A percentile compares a stretch with the other conserved stretches of the same genome.
Conservation (phyloP, 345 rosid species). For the Syzygium jambos region DNA sequence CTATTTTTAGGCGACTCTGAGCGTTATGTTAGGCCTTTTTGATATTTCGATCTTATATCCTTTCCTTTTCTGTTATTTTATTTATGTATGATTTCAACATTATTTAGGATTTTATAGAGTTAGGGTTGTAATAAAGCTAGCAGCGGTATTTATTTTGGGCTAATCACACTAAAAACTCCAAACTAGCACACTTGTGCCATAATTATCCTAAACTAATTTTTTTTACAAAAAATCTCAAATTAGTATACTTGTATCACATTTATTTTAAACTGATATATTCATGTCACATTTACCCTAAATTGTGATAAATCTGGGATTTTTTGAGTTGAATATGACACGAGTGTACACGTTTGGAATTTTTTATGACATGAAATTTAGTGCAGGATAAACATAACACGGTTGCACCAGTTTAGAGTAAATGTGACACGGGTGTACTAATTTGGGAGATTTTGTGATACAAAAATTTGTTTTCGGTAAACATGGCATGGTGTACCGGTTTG, state of each 20-base stretch:
- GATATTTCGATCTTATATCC: not conserved
- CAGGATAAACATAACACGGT: too few relatives aligned
- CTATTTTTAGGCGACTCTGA: not conserved
- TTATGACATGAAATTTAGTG: not conserved
- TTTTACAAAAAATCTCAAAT: too few relatives aligned
- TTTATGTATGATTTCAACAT: not conserved
- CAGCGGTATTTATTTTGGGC: not conserved
- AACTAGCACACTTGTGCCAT: not conserved
- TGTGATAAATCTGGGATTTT: not conserved
- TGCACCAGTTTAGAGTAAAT: not conserved
- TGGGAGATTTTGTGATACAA: not conserved
- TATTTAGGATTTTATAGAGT: not conserved
- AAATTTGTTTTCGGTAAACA: not conserved
- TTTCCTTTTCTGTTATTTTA: not conserved
- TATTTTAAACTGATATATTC: too few relatives aligned
- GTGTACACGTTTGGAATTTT: too few relatives aligned
- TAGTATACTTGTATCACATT: too few relatives aligned
- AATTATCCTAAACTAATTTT: not conserved
- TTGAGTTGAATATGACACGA: too few relatives aligned
- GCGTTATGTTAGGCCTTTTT: not conserved
- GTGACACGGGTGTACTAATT: accelerated
- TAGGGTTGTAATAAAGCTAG: not conserved
- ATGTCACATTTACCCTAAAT: not conserved
- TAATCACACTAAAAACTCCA: not conserved
- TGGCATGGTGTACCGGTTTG: not conserved